Conservation (phyloP, 1,139 yeast species). For the Torulaspora globosa region DNA sequence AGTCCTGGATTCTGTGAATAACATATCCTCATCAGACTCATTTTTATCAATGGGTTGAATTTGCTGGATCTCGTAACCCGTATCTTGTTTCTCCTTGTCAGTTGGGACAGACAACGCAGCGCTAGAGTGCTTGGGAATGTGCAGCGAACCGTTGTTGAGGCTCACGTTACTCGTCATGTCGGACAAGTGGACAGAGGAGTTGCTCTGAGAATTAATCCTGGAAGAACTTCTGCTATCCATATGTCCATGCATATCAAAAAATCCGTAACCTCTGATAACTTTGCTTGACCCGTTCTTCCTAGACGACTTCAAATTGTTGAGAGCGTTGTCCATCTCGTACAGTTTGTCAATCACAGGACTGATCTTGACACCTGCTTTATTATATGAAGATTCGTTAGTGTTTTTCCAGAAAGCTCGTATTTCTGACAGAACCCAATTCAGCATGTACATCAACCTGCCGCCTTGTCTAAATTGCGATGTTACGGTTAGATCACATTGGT, state of each 20-base stretch:
- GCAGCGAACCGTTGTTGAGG: conserved; percentile 1
- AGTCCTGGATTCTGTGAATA: conserved; percentile 13
- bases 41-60: conserved; percentile 17
- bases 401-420: conserved; percentile 46
- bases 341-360: conserved; percentile 37
- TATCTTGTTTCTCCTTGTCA: conserved; percentile 30
- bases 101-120: conserved; percentile 27
- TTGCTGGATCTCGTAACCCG: conserved; percentile 29
- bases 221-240: conserved; percentile 31
- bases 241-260: conserved; percentile 63
- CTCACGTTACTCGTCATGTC: conserved; percentile 16
- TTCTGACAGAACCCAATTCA: conserved; percentile 56
- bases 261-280: conserved; percentile 55
- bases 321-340: conserved; percentile 33
- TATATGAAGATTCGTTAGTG: conserved; percentile 38
- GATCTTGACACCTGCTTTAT: conserved; percentile 36
- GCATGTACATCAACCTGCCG: conserved; percentile 58
- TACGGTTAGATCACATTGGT: conserved; percentile 56
- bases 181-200: conserved; percentile 22
- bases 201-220: conserved; percentile 19
- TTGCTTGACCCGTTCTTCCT: conserved; percentile 19
- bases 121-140: conserved; percentile 17
- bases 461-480: conserved; percentile 75
- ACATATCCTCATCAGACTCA: conserved; percentile 6
- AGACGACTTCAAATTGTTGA: conserved; percentile 17